These are phyloP conservation scores for Beauveria medogensis DNA, from an alignment of 2,329 filamentous ascomycete genomes.

Conservation along the genomic window DNA sequence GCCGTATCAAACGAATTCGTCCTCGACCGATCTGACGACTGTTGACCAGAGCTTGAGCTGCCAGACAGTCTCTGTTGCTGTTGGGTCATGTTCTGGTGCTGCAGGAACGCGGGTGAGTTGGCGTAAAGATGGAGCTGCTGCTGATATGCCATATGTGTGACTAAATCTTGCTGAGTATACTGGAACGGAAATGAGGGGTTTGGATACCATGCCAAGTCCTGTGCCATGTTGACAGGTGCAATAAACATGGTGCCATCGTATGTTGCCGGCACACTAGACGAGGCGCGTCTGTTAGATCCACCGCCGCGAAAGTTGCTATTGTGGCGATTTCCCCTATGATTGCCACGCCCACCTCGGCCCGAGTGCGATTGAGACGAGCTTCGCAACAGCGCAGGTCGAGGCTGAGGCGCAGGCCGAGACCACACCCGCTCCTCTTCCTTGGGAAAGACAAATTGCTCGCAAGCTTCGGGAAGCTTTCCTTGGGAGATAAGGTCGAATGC, in stretches of 20 bases:
- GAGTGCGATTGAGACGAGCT: constrained; percentile 54
- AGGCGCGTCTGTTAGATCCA: constrained; percentile 42
- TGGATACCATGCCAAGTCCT: constrained; percentile 44
- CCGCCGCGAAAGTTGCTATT: constrained; percentile 33
- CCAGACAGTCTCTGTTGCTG: constrained; percentile 21
- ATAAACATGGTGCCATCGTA: constrained; percentile 44
- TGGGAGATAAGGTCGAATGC: constrained; percentile 78
- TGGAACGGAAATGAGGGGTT: constrained; percentile 34
- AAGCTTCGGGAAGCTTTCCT: constrained; percentile 73
- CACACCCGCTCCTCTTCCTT: constrained; percentile 65
- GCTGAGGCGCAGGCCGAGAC: constrained; percentile 46
- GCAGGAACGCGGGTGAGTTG: constrained; percentile 26
- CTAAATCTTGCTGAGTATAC: constrained; percentile 30
- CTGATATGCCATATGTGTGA: constrained; percentile 34
- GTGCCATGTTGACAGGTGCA: constrained; percentile 34
- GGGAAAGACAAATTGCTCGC: constrained; percentile 81
- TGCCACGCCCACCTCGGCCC: constrained; percentile 40
- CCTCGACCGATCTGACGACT: constrained; percentile 42
- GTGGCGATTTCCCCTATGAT: constrained; percentile 41
- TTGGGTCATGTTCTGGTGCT: constrained; percentile 26
- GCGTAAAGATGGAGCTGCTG: constrained; percentile 31
- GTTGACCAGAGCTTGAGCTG: constrained; percentile 20
- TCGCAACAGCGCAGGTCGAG: constrained; percentile 49
- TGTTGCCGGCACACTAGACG: constrained; percentile 37
- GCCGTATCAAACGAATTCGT: constrained; percentile 57